phyloP scores from a whole-genome alignment of 2,329 filamentous ascomycete genomes.

The Pestalotiopsis sp. region DNA sequence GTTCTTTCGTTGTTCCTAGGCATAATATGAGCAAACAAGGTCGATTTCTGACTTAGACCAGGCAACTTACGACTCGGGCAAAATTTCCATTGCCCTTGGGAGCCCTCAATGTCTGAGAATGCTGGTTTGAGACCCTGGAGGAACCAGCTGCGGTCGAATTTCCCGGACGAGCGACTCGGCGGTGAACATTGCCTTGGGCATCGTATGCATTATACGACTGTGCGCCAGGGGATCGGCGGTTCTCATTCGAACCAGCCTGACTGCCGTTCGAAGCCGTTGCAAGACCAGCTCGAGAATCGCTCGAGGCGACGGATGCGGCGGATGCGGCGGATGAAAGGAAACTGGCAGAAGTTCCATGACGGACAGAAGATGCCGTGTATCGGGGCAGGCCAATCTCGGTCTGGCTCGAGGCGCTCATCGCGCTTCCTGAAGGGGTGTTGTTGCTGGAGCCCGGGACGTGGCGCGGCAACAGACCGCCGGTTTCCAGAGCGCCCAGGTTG shows the following conservation, averaged over 20 bases:
- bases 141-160: neutral
- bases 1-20: neutral
- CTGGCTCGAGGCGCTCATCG: neutral
- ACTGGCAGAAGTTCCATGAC: neutral
- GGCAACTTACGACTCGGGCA: neutral
- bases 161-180: neutral
- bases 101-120: neutral
- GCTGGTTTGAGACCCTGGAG: neutral
- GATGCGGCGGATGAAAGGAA: neutral
- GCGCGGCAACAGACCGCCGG: neutral
- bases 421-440: neutral
- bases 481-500: neutral
- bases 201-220: neutral
- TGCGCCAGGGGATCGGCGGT: neutral
- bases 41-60: neutral
- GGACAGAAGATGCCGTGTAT: neutral
- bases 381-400: neutral
- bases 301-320: neutral
- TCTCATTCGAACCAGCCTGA: neutral
- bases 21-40: neutral
- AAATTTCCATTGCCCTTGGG: neutral
- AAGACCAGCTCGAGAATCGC: constrained; percentile 8
- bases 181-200: constrained; percentile 2
- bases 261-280: neutral
- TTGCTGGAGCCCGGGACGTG: neutral